Evolutionary conservation across 306 rosid genomes (phyloP).

Genomic region (Leucaena leucocephala): DNA sequence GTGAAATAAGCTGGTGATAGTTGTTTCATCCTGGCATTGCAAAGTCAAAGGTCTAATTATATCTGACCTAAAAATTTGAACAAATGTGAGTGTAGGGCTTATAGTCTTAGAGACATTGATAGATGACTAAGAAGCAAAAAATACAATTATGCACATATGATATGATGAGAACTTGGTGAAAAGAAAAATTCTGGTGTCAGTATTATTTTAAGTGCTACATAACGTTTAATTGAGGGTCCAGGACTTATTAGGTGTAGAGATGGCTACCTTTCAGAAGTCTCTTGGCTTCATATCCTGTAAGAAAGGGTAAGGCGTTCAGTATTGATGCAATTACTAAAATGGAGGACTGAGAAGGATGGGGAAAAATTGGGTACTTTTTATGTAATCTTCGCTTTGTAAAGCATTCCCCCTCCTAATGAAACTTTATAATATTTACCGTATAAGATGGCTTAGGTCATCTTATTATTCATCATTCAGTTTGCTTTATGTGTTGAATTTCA

Average conservation of each 20-base stretch:
- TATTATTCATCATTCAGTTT: conserved; percentile 1
- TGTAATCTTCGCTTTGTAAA: conserved; percentile 10
- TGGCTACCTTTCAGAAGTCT: neutral
- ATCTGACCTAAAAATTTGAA: neutral
- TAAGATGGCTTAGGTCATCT: conserved; percentile 8
- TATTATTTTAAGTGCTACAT: neutral
- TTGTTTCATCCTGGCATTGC: neutral
- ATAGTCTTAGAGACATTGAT: neutral
- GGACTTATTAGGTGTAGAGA: neutral
- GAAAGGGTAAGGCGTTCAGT: neutral
- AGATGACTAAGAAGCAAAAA: neutral
- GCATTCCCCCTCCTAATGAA: neutral
- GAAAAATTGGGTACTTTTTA: neutral
- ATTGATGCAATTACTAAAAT: conserved; percentile 11
- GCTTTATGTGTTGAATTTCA: conserved; percentile 17
- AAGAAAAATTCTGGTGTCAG: neutral
- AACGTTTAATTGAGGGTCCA: neutral
- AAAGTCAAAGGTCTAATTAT: neutral
- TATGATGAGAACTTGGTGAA: neutral
- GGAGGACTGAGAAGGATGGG: neutral
- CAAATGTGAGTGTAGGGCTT: neutral
- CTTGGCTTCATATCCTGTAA: neutral
- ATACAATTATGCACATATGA: neutral
- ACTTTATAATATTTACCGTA: conserved; percentile 21
- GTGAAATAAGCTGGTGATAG: neutral